Evolutionary conservation across 805 yeast species (phyloP).

Genomic region (Metschnikowia vanudenii): DNA sequence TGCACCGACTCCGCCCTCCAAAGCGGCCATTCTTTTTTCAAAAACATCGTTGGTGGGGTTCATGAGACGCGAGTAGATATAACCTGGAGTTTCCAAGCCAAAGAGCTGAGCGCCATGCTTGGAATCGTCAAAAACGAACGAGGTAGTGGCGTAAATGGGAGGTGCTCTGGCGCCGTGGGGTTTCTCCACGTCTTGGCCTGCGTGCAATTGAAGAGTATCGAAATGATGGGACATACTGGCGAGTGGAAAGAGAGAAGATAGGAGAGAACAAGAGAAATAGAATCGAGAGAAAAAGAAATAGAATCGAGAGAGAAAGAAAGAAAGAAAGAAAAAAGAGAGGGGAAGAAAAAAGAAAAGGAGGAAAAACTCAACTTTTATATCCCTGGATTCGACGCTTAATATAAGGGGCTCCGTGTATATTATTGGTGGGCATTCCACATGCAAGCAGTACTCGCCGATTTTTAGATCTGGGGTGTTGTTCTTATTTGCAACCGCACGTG

Average conservation of each 20-base stretch:
- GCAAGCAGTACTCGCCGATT: no score
- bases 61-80: conserved; percentile 83
- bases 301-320: background rate
- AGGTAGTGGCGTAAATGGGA: conserved; percentile 89
- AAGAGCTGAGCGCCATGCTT: conserved; percentile 91
- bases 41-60: conserved; percentile 93
- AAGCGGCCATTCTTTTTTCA: conserved; percentile 87
- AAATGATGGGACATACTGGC: conserved; percentile 53
- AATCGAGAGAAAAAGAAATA: background rate
- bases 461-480: no score
- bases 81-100: conserved; percentile 80
- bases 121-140: conserved; percentile 83
- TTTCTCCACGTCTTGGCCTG: conserved; percentile 78
- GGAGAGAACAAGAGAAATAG: background rate
- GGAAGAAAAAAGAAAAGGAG: no score
- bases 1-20: conserved; percentile 91
- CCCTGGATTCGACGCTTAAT: no score
- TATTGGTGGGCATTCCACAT: no score
- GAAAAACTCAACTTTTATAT: no score
- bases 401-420: no score
- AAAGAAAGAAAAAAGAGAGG: no score
- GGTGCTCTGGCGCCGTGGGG: conserved; percentile 79
- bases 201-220: conserved; percentile 91
- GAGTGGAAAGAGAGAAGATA: background rate
- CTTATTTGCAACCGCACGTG: no score